These are phyloP conservation scores for Aspergillus diversus DNA, from an alignment of 495 filamentous ascomycete species.

Conservation along the genomic window DNA sequence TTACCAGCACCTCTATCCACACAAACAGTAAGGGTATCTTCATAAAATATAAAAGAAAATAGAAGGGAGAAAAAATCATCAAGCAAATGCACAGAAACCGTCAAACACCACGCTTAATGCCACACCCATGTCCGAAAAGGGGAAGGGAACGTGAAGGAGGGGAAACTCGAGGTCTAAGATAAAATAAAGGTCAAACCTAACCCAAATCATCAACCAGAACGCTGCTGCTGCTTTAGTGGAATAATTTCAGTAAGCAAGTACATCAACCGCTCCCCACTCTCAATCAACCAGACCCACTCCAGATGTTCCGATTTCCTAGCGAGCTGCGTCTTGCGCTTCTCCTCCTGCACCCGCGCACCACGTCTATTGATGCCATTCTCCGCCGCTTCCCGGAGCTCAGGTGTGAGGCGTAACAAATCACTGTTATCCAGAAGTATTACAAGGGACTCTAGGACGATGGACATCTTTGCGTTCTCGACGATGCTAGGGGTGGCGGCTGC, in stretches of 20 bases:
- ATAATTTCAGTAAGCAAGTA: slow-evolving; percentile 39
- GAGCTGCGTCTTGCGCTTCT: slow-evolving; percentile 41
- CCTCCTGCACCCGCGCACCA: slow-evolving; percentile 53
- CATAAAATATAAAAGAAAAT: no score
- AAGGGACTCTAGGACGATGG: slow-evolving; percentile 73
- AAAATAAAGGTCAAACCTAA: background rate
- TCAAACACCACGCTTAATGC: no score
- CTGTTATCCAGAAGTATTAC: slow-evolving; percentile 59
- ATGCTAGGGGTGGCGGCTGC: slow-evolving; percentile 63
- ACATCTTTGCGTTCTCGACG: slow-evolving; percentile 80
- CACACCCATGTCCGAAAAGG: no score
- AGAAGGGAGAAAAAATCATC: no score
- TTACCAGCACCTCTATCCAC: background rate
- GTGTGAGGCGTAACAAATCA: slow-evolving; percentile 45
- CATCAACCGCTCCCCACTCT: slow-evolving; percentile 46
- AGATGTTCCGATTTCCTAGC: slow-evolving; percentile 35
- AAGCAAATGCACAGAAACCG: no score
- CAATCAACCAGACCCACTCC: slow-evolving; percentile 43
- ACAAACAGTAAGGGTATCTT: slow-evolving; percentile 11
- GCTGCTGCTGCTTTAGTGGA: background rate
- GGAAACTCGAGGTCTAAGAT: background rate
- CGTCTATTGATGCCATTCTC: slow-evolving; percentile 66
- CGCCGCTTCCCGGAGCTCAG: slow-evolving; percentile 54
- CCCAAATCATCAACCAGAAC: background rate
- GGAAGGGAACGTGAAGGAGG: background rate